Evolutionary conservation across 257 asterid genomes (phyloP).

Genomic region (Lantana camara): DNA sequence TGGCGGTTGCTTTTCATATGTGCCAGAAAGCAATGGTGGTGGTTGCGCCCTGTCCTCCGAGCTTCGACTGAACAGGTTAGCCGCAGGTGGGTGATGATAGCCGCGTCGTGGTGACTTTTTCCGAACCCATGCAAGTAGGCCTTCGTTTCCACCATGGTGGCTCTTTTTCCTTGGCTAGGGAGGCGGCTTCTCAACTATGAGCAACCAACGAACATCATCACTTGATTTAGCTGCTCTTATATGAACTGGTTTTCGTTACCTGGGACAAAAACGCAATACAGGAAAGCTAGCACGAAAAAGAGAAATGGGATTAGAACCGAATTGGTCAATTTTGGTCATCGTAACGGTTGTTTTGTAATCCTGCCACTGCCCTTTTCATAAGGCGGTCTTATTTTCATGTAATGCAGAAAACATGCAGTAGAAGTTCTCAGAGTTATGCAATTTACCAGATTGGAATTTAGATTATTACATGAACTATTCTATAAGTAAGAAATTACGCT

Average conservation of each 20-base stretch:
- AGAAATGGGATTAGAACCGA: background rate
- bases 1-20: background rate
- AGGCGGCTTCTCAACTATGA: background rate
- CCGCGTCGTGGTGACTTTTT: slow-evolving; percentile 1
- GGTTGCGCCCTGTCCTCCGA: background rate
- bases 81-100: background rate
- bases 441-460: too few relatives aligned
- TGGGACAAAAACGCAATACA: background rate
- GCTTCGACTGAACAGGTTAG: slow-evolving; percentile 4
- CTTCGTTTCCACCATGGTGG: background rate
- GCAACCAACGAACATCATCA: background rate
- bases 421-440: too few relatives aligned
- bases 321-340: background rate
- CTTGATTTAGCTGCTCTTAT: background rate
- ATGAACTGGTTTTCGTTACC: background rate
- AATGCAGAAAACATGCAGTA: too few relatives aligned
- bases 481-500: too few relatives aligned
- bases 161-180: background rate
- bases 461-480: too few relatives aligned
- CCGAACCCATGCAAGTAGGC: background rate
- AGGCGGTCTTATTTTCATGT: too few relatives aligned
- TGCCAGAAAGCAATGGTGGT: background rate
- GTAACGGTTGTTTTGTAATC: background rate
- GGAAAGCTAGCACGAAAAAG: slow-evolving; percentile 1
- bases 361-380: background rate